Evolutionary conservation across 768 basidiomycete species (phyloP), one percentile per base, ranked within the genome.

Genomic region (Lentinula lateritia): DNA sequence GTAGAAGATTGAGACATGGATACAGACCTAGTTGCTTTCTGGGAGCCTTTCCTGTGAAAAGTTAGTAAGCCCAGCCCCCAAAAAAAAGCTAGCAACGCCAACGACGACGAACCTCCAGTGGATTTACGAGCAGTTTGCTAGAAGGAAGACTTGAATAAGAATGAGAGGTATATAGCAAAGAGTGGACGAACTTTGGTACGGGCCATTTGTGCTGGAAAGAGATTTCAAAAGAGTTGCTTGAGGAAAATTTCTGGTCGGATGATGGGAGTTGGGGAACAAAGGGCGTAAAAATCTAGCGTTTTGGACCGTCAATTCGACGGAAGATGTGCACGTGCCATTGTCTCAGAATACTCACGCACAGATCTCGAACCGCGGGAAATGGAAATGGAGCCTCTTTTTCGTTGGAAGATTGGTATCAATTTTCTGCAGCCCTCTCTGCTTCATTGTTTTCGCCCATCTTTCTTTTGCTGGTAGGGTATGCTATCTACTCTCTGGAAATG

Each of bases 121-220:
- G 95, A 97, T 83, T 98, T 97, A 79, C 95, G 93, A 72, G 95
- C 95, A 74, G 95, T 97, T 94, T 97, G 95, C 95, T 94, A 67
- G 62, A 39, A 63, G 70, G 72, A 67, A 70, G 72, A 28, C 28
- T 28, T 28, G 71, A 15, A 43, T 32, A 56, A 60, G 72, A 38
- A 64, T 50, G 61, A 58, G 41, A 59, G 60, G 28, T 53, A 20
- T 62, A 53, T 45, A 13, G 28, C 10, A 50, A 50, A 61, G 53
- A 67, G 36, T 57, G 28, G 60, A 69, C 67, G 57, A 65, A 90
- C 91, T 86, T 93, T 94, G 73, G 92, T 94, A 71, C 92, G 92
- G 68, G 92, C 92, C 92, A 94, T 94, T 73, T 58, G 65, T 61
- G 63, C 45, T 63, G 64, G 66, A 61, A 65, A 32, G 63, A 63